Evolutionary conservation across 225 moss, liverwort and hornwort genomes (phyloP).

Genomic region (Neckera pumila): DNA sequence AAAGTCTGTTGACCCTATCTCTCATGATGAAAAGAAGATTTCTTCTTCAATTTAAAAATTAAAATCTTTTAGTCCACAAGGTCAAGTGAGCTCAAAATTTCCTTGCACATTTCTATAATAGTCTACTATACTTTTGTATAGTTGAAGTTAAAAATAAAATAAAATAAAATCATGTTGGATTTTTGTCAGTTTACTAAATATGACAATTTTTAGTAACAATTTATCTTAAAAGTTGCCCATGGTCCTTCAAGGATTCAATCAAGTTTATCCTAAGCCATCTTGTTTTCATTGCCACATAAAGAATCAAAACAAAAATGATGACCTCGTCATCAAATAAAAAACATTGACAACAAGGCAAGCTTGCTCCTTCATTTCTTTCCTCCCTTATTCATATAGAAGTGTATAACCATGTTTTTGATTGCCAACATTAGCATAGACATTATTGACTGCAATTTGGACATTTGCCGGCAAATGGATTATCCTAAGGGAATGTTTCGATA

Average conservation of each 20-base stretch:
- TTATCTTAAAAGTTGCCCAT: accelerated
- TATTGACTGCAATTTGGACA: accelerated
- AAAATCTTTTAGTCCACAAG: not conserved
- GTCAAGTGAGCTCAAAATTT: not conserved
- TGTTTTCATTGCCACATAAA: too few species aligned
- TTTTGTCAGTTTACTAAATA: not conserved
- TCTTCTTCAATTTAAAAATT: not conserved
- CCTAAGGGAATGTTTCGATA: too few species aligned
- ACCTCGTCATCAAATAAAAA: too few species aligned
- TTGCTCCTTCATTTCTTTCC: not conserved
- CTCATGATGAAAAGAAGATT: not conserved
- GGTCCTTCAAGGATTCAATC: accelerated
- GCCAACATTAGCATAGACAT: accelerated
- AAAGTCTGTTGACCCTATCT: not conserved
- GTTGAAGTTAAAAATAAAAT: not conserved
- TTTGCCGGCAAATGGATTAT: accelerated
- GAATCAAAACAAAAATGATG: too few species aligned
- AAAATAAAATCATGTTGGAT: not conserved
- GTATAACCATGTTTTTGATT: not conserved
- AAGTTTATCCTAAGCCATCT: not conserved
- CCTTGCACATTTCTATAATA: too few species aligned
- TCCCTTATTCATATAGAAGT: not conserved
- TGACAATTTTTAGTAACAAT: not conserved
- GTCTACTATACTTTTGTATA: not conserved
- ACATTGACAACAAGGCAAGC: too few species aligned